phyloP scores from a whole-genome alignment of 106 monocot genomes.

The Amphibolis antarctica region DNA sequence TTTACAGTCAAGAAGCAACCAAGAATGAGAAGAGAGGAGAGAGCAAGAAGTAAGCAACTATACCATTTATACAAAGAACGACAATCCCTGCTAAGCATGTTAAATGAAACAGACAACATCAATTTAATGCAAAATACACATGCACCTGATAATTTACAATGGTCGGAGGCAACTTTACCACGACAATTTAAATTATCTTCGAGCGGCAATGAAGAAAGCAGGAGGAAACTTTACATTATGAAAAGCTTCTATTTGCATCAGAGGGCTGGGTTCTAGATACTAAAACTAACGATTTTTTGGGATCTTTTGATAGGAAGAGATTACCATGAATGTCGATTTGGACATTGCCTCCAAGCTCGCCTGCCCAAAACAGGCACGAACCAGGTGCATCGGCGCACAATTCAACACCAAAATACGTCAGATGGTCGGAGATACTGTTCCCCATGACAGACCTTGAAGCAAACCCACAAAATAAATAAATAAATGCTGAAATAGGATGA shows the following conservation, averaged over 20 bases:
- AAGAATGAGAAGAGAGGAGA: too few species aligned
- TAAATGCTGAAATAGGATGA: background rate
- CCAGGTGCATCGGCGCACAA: conserved; percentile 48
- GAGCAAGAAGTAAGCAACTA: too few species aligned
- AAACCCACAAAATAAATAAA: background rate
- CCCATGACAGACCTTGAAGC: conserved; percentile 60
- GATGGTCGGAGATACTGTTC: conserved; percentile 73
- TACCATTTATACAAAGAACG: too few species aligned
- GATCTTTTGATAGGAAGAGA: conserved; percentile 33
- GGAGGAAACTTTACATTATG: background rate
- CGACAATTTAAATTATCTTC: too few species aligned
- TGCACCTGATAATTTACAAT: too few species aligned
- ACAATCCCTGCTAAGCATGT: too few species aligned
- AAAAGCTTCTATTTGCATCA: background rate
- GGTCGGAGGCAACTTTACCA: too few species aligned
- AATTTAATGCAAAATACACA: too few species aligned
- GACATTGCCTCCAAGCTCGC: conserved; percentile 1
- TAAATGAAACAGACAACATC: too few species aligned
- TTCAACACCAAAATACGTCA: conserved; percentile 47
- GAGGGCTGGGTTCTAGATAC: background rate
- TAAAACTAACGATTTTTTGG: conserved; percentile 2
- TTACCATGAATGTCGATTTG: conserved; percentile 42
- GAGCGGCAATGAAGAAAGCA: too few species aligned
- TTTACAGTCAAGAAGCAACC: too few species aligned
- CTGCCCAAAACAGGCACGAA: conserved; percentile 26